phyloP scores from a whole-genome alignment of 495 filamentous ascomycete species.

The Penicillium dipodomyicola region DNA sequence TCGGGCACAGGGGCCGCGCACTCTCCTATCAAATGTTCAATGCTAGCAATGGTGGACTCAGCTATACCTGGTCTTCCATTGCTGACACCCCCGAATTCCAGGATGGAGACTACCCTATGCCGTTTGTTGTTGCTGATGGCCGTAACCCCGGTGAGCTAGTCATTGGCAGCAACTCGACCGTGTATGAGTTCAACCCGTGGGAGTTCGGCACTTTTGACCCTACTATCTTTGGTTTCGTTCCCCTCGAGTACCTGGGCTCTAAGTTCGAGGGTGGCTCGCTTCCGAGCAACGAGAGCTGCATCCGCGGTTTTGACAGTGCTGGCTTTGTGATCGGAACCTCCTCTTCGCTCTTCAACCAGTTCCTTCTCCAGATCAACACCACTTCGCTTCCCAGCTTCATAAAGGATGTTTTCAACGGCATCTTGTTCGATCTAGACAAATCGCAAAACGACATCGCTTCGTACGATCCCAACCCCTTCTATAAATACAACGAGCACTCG shows the following conservation, averaged over 20 bases:
- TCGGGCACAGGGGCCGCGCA: slow-evolving; percentile 53
- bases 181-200: slow-evolving; percentile 84
- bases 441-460: slow-evolving; percentile 75
- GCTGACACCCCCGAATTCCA: slow-evolving; percentile 64
- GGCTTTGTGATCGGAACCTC: slow-evolving; percentile 90
- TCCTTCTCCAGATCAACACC: slow-evolving; percentile 58
- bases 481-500: slow-evolving; percentile 58
- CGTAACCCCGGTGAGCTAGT: slow-evolving; percentile 63
- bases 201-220: slow-evolving; percentile 87
- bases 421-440: slow-evolving; percentile 55
- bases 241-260: slow-evolving; percentile 72
- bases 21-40: slow-evolving; percentile 84
- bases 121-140: slow-evolving; percentile 75
- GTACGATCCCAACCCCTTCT: slow-evolving; percentile 85
- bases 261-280: slow-evolving; percentile 69
- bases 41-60: slow-evolving; percentile 69
- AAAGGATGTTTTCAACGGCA: slow-evolving; percentile 47
- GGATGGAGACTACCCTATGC: slow-evolving; percentile 73
- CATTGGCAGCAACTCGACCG: slow-evolving; percentile 73
- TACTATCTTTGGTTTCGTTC: slow-evolving; percentile 73
- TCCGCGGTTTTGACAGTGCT: slow-evolving; percentile 78
- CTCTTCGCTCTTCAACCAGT: slow-evolving; percentile 83
- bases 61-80: slow-evolving; percentile 87
- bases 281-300: slow-evolving; percentile 57
- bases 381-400: slow-evolving; percentile 54